These are phyloP conservation scores for Chamaenerion angustifolium DNA, from an alignment of 345 rosid species.

Conservation along the genomic window DNA sequence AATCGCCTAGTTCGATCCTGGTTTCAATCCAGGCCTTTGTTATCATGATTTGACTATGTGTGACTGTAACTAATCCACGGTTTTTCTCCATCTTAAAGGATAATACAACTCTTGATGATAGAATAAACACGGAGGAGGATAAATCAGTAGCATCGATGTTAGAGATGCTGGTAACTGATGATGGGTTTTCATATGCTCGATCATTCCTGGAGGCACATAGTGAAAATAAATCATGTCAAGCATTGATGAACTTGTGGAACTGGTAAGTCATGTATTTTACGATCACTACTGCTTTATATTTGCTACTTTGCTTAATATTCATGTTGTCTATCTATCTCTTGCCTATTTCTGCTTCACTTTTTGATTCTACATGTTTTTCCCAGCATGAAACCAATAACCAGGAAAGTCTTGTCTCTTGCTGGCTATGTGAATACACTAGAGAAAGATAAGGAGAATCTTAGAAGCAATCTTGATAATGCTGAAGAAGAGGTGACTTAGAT, in stretches of 20 bases:
- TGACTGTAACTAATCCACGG: not conserved
- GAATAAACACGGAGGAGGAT: constrained; percentile 20
- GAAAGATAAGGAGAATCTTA: constrained; percentile 42
- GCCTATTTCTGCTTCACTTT: no score
- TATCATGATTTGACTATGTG: no score
- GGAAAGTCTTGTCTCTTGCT: constrained; percentile 26
- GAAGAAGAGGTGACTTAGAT: constrained; percentile 42
- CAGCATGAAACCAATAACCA: constrained; percentile 45
- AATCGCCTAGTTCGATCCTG: no score
- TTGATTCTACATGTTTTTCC: no score
- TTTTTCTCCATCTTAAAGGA: constrained; percentile 12
- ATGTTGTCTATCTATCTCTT: no score
- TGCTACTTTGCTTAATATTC: not conserved
- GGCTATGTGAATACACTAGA: constrained; percentile 29
- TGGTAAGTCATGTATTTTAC: constrained; percentile 15
- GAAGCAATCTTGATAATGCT: constrained; percentile 41
- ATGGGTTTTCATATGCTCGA: constrained; percentile 22
- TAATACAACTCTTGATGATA: constrained; percentile 15
- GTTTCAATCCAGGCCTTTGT: no score
- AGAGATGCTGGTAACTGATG: constrained; percentile 18
- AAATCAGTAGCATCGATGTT: constrained; percentile 31
- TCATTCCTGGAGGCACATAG: constrained; percentile 40
- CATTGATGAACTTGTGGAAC: constrained; percentile 38
- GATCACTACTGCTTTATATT: not conserved
- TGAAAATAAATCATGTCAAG: constrained; percentile 25